Evolutionary conservation across 768 basidiomycete genomes (phyloP).

Genomic region (Peribolospora kevripleyi): DNA sequence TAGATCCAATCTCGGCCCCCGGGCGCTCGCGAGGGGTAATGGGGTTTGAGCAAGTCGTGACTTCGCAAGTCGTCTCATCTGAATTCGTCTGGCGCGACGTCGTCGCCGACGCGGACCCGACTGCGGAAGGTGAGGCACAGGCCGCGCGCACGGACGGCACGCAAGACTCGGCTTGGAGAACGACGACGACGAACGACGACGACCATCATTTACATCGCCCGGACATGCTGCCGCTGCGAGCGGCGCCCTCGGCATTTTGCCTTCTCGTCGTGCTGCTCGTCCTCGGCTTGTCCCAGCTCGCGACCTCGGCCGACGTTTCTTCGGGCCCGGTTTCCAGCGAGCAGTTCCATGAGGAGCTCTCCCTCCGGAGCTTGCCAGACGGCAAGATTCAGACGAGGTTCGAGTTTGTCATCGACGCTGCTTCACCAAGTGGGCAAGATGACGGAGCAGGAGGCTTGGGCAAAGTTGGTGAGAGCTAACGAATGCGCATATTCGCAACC

Average conservation of each 20-base stretch:
- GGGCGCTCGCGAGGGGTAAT: too few relatives aligned
- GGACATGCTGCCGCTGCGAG: too few relatives aligned
- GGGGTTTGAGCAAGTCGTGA: too few relatives aligned
- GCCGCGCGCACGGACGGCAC: too few relatives aligned
- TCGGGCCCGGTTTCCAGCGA: conserved; percentile 12
- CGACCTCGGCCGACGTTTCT: conserved; percentile 9
- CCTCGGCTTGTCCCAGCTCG: conserved; percentile 16
- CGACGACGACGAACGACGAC: too few relatives aligned
- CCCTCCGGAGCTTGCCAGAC: conserved; percentile 41
- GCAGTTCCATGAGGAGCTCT: conserved; percentile 29
- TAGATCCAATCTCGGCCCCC: too few relatives aligned
- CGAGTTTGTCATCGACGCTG: conserved; percentile 37
- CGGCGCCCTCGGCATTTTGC: neutral
- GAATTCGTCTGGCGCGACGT: too few relatives aligned
- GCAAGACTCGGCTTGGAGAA: too few relatives aligned
- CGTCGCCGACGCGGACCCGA: too few relatives aligned
- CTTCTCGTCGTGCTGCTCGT: conserved; percentile 13
- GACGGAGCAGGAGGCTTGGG: conserved; percentile 30
- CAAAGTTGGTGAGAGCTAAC: conserved; percentile 25
- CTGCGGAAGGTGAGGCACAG: too few relatives aligned
- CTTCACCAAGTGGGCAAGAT: conserved; percentile 13
- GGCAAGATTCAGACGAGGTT: conserved; percentile 63
- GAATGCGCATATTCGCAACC: conserved; percentile 6
- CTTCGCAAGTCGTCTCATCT: too few relatives aligned
- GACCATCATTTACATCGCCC: too few relatives aligned